Evolutionary conservation across 2,329 filamentous ascomycete species (phyloP), one percentile per base, ranked within the genome.

Genomic region (Penicillium thymicola): DNA sequence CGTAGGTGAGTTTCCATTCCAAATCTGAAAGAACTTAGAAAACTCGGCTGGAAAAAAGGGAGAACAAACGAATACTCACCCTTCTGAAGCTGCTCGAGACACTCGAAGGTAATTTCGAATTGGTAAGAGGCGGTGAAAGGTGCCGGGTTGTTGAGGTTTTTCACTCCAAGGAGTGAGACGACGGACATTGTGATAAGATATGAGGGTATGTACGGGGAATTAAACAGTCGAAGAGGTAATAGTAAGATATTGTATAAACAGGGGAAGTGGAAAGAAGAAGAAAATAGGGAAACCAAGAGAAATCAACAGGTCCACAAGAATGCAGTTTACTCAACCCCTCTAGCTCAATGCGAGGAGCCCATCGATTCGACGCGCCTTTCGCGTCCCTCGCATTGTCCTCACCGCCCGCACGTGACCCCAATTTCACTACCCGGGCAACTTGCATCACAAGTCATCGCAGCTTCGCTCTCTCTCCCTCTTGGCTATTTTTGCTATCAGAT

Each of bases 61-160:
- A 3, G 10, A 4, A 18, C 3, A 25, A 13, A 1, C 13, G 21
- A 23, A 27, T n/a, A 42, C 61, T 51, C 76, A 92, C 92, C 92
- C 78, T 97, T 97, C 74, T 96, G 90, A 38, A 99, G 84, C 66
- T 89, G 85, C 80, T 99, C 94, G 25, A 97, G 85, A 71, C 94
- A 97, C 78, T 99, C 94, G 62, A 99, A 99, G 18, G 94, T 99
- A 75, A 99, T 97, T 78, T 99, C 93, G 67, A 99, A 96, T 76
- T 94, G 87, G 76, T 99, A 99, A 53, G 91, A 87, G 74, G 93
- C 89, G 68, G 86, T 89, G 79, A 99, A 97, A 67, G 89, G 86
- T 70, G 94, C 92, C 70, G 94, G 94, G 80, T 99, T 99, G 85
- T 99, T 97, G 74, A 92, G 83, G 67, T 99, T 90, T 77, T 94